Conservation (phyloP, 176 grass and related monocot genomes). For the Puccinellia tenuiflora region DNA sequence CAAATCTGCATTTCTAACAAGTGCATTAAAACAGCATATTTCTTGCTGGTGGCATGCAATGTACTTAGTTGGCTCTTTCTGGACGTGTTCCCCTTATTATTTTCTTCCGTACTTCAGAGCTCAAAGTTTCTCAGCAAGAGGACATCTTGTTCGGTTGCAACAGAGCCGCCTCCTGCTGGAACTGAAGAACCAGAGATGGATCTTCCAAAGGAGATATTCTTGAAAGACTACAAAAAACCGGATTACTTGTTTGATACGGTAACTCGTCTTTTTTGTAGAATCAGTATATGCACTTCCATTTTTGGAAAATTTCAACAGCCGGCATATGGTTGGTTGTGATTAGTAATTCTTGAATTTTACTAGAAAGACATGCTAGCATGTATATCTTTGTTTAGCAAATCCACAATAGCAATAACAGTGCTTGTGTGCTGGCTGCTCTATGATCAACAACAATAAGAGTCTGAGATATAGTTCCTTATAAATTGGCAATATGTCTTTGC, state of each 20-base stretch:
- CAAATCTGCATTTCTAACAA: neutral
- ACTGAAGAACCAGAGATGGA: slow-evolving; percentile 73
- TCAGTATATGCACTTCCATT: neutral
- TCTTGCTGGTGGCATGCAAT: neutral
- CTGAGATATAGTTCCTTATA: neutral
- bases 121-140: slow-evolving; percentile 52
- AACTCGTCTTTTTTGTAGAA: slow-evolving; percentile 9
- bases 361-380: neutral
- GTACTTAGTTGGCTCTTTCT: neutral
- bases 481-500: neutral
- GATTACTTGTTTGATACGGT: slow-evolving; percentile 86
- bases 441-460: neutral
- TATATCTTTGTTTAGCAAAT: neutral
- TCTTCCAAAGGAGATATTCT: slow-evolving; percentile 83
- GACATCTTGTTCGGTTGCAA: slow-evolving; percentile 74
- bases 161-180: slow-evolving; percentile 52
- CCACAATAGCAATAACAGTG: neutral
- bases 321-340: neutral
- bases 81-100: neutral
- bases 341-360: neutral
- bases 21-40: neutral
- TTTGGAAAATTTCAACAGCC: neutral
- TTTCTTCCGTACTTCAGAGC: slow-evolving; percentile 35
- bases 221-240: slow-evolving; percentile 90
- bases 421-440: neutral